Percentiles rank a stretch among this genome's conserved stretches.
phyloP scores from a whole-genome alignment of 805 yeast species.

The Wickerhamiella parazyma region DNA sequence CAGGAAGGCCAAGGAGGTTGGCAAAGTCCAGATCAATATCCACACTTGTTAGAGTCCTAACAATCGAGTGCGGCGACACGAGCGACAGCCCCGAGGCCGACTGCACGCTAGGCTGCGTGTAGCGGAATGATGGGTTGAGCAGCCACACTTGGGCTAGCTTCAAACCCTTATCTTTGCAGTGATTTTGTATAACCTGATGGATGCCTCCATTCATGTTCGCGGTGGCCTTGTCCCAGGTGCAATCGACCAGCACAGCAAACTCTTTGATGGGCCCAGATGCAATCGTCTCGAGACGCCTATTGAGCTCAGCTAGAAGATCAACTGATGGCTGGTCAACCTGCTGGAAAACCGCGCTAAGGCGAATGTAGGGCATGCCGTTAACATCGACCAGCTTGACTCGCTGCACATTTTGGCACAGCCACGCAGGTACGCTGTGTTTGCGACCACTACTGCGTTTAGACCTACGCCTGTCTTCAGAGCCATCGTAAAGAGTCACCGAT shows the following conservation, averaged over 20 bases:
- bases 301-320: background rate
- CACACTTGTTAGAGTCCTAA: background rate
- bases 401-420: background rate
- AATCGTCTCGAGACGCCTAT: background rate
- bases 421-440: background rate
- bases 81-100: too few species aligned
- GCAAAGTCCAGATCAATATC: background rate
- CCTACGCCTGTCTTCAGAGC: background rate
- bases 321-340: background rate
- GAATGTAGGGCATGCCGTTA: background rate
- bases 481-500: background rate
- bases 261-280: background rate
- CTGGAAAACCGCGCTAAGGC: background rate
- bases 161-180: background rate
- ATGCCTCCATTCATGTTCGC: background rate
- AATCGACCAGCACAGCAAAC: background rate
- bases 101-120: too few species aligned
- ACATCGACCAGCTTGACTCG: background rate
- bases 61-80: too few species aligned
- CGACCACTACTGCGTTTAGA: slow-evolving; percentile 4
- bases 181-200: background rate
- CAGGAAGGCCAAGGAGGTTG: background rate
- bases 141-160: background rate
- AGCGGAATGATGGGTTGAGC: background rate
- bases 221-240: background rate